phyloP scores from a whole-genome alignment of 495 filamentous ascomycete genomes.

The Xylaria venustula region DNA sequence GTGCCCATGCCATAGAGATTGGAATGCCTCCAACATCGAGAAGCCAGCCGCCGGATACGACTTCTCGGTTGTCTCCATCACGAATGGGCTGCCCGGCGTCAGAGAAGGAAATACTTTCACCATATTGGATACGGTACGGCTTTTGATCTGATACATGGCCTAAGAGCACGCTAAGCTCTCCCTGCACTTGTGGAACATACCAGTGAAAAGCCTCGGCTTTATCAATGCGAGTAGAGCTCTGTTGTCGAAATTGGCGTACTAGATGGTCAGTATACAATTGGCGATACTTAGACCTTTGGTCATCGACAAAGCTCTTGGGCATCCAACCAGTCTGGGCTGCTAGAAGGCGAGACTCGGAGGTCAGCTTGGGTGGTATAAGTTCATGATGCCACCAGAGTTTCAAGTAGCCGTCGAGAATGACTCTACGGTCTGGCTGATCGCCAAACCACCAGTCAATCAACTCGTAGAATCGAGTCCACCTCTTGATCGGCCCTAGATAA shows the following conservation, averaged over 20 bases:
- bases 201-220: constrained; percentile 17
- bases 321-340: constrained; percentile 41
- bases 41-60: constrained; percentile 36
- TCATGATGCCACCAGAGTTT: constrained; percentile 38
- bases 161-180: constrained; percentile 32
- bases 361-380: constrained; percentile 37
- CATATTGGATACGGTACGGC: constrained; percentile 32
- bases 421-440: constrained; percentile 35
- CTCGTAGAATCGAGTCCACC: constrained; percentile 42
- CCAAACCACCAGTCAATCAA: constrained; percentile 46
- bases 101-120: constrained; percentile 28
- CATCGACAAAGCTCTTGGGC: constrained; percentile 26
- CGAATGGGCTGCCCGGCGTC: constrained; percentile 24
- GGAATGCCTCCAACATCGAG: constrained; percentile 46
- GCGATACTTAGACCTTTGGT: constrained; percentile 25
- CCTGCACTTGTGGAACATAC: constrained; percentile 31
- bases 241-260: constrained; percentile 11
- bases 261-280: constrained; percentile 33
- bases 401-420: constrained; percentile 39
- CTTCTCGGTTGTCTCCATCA: constrained; percentile 17
- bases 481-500: constrained; percentile 43
- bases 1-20: constrained; percentile 45
- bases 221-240: constrained; percentile 25
- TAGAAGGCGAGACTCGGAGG: constrained; percentile 23
- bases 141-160: constrained; percentile 39